phyloP scores from a whole-genome alignment of 345 rosid genomes.

The Streptanthus diversifolius region DNA sequence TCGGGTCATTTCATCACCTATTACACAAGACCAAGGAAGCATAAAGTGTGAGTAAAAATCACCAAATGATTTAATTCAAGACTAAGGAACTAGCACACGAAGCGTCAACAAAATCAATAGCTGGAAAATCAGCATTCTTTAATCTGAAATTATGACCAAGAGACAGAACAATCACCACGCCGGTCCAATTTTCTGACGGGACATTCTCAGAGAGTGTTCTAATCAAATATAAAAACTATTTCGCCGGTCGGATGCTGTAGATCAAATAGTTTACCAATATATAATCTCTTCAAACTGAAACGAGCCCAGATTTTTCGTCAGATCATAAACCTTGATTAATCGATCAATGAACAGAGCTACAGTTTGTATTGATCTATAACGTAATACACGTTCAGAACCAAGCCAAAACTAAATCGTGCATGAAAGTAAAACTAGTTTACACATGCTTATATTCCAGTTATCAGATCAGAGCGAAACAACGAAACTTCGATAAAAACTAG shows the following conservation, averaged over 20 bases:
- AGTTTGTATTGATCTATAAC: neutral
- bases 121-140: neutral
- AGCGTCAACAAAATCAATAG: too few species aligned
- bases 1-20: conserved; percentile 99
- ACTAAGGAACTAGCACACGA: neutral
- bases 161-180: neutral
- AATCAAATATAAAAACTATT: neutral
- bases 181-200: neutral
- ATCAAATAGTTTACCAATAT: neutral
- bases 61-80: neutral
- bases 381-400: neutral
- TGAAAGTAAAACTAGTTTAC: neutral
- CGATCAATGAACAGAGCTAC: neutral
- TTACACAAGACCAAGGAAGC: conserved; percentile 9
- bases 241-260: neutral
- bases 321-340: neutral
- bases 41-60: neutral
- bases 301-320: neutral
- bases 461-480: conserved; percentile 21
- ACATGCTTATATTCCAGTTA: neutral
- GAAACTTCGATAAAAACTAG: conserved; percentile 19
- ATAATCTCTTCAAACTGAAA: neutral
- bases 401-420: neutral
- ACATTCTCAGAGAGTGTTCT: neutral
- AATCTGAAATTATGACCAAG: neutral